phyloP scores from a whole-genome alignment of 169 alveolate genomes.

The Babesia ovis region DNA sequence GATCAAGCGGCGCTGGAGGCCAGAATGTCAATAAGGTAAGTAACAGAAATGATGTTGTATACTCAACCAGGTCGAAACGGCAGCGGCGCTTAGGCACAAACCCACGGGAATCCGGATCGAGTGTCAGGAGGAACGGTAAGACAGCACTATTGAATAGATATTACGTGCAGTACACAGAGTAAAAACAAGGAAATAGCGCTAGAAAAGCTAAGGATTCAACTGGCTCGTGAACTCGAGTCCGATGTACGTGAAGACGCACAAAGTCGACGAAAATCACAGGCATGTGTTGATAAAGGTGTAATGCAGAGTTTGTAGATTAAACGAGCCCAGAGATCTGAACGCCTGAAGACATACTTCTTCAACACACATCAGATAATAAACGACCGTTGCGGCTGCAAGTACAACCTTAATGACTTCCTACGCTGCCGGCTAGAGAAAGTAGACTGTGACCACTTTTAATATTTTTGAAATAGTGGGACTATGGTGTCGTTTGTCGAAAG shows the following conservation, averaged over 20 bases:
- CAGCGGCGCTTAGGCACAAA: constrained; percentile 53
- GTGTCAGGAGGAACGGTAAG: constrained; percentile 60
- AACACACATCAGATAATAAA: constrained; percentile 65
- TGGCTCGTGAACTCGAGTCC: constrained; percentile 34
- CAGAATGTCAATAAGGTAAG: constrained; percentile 79
- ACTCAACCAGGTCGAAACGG: constrained; percentile 57
- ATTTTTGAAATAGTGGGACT: no score
- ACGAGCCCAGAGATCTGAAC: constrained; percentile 52
- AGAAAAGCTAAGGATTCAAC: constrained; percentile 44
- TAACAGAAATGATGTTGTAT: not conserved
- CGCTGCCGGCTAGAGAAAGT: constrained; percentile 41
- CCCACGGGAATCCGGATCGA: constrained; percentile 67
- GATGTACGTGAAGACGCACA: constrained; percentile 55
- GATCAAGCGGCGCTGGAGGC: constrained; percentile 81
- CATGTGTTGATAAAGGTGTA: not conserved
- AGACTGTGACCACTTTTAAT: constrained; percentile 59
- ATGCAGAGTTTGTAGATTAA: constrained; percentile 23
- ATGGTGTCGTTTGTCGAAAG: no score
- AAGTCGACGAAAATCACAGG: constrained; percentile 51
- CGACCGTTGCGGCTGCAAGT: constrained; percentile 69
- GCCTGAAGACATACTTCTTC: constrained; percentile 61
- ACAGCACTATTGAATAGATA: not conserved
- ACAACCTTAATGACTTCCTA: constrained; percentile 54
- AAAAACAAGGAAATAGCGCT: constrained; percentile 60
- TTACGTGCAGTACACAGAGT: constrained; percentile 42